Base-by-base conservation (phyloP, 805 yeast genomes). In the Torulaspora gathmanii region DNA sequence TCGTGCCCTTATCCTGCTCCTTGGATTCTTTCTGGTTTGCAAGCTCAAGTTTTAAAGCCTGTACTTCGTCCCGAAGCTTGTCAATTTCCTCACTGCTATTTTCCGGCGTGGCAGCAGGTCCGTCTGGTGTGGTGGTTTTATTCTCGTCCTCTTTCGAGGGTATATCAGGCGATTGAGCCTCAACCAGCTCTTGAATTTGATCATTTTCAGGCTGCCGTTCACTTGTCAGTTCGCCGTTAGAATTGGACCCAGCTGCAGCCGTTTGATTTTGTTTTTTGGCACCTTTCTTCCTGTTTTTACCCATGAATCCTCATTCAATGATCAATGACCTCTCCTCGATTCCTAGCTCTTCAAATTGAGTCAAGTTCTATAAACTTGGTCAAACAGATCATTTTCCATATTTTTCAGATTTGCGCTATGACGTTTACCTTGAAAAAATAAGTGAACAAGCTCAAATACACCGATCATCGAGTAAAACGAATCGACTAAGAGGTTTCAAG, bases 281-380 rank as follows among this genome's bases (percentile, higher is more conserved):
- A 30, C 40, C 30, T 22, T 51, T 51, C 45, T 51, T 51, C 47
- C 46, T 51, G 27, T 44, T 40, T 37, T 49, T 51, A 7, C 44
- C 55, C 55, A 51, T 51, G 9, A 10, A 23, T 39, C 23, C 16
- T 25, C 37, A 44, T 29, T 7, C 36, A 26, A 30, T 8, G 11
- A 3, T 13, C 37, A 39, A 15, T 4, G 23, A 12, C 30, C 31
- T 39, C 29, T 10, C 11, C 7, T 15, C 13, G 28, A 17, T 6
- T 10, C 16, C 9, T 27, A 5, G 12, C 12, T n/a, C 22, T 25
- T 10, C 33, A 15, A 9, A 22, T 22, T 22, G 8, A 22, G 25
- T 6, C 11, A 13, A 22, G 19, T 7, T 16, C 19, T 19, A 20
- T 38, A n/a, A 28, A 12, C 19, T n/a, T 6, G 17, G 15, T 6